Base-by-base conservation (phyloP, 192 early-diverging fungal genomes). In the Mortierella claussenii region DNA sequence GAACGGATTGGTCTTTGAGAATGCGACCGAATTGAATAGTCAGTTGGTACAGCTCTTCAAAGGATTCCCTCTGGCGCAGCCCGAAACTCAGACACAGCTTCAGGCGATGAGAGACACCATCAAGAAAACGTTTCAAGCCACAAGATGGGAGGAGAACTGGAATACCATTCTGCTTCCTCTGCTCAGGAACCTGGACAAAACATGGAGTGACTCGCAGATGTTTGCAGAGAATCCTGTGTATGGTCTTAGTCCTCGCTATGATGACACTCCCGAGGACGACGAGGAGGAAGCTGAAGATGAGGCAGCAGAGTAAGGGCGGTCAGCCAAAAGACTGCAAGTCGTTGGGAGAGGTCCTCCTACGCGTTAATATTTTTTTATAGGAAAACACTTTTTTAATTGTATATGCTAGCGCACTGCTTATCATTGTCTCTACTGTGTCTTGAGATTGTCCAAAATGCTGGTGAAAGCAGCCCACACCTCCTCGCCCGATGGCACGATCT, bases 131-230 rank as follows among this genome's bases (percentile, higher is more conserved):
- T 76, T 76, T 61, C 73, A 76, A 30, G 9, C 58, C 13, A 76
- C 73, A 1, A 58, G 73, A 8, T 76, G 73, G 73, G 59, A 61
- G 36, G 57, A 76, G 43, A 76, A 67, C 73, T 76, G 73, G 73
- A 76, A 61, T 31, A 49, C 20, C 7, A 57, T 50, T 5, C 13
- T 76, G 45, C 46, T 76, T 20, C 73, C 73, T 7, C 30, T 67
- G 7, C 49, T 76, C 23, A 52, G 31, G 30, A 76, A 76, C 59
- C 32, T 76, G 73, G 73, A 76, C 47, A 76, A 76, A 53, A 76
- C 73, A 15, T 76, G 73, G 73, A 43, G 58, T 1, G 73, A 76
- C 21, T 76, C 73, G 1, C 73, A 76, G 33, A 76, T 76, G 73
- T 76, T 44, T 61, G 73, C 73, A 23, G 64, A 76, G 65, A 48